Percentiles rank a stretch among this genome's conserved stretches.
phyloP scores from a whole-genome alignment of 345 rosid genomes.

The Lepidium sativum region DNA sequence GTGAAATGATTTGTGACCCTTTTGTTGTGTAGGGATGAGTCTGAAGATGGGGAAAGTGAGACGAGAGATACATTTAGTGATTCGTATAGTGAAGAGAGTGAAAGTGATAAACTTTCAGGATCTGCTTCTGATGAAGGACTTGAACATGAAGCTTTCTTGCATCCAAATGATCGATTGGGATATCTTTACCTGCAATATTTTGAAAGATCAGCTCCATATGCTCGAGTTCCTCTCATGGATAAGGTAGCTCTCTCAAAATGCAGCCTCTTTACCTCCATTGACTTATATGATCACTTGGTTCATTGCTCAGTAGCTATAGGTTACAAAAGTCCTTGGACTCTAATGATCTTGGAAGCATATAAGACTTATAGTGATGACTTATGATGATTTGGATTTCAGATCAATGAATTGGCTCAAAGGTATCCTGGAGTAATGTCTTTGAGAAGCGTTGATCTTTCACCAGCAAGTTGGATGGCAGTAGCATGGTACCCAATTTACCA shows the following conservation, averaged over 20 bases:
- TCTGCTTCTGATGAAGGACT: slow-evolving; percentile 86
- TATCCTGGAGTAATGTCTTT: slow-evolving; percentile 79
- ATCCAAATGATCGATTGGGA: slow-evolving; percentile 69
- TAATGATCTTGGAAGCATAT: not conserved
- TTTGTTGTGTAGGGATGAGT: slow-evolving; percentile 54
- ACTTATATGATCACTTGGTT: not conserved
- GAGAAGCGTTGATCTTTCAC: slow-evolving; percentile 98
- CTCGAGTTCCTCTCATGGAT: slow-evolving; percentile 96
- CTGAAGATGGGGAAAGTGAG: slow-evolving; percentile 65
- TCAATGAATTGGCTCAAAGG: slow-evolving; percentile 61
- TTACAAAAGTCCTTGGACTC: not conserved
- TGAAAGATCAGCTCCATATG: slow-evolving; percentile 89
- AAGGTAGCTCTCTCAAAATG: slow-evolving; percentile 45
- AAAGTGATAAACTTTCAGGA: slow-evolving; percentile 74
- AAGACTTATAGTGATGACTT: not conserved
- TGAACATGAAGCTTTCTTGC: slow-evolving; percentile 58
- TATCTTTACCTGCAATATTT: slow-evolving; percentile 67
- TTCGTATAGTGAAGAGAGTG: slow-evolving; percentile 82
- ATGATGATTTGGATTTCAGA: slow-evolving; percentile 36
- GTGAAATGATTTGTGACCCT: not conserved
- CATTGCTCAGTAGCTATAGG: not conserved
- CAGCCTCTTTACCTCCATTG: not conserved
- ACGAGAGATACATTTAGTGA: slow-evolving; percentile 80
- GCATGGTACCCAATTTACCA: slow-evolving; percentile 98
- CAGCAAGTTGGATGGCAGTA: slow-evolving; percentile 99